Base-by-base conservation (phyloP, 495 filamentous ascomycete genomes). In the Talaromyces wortmannii region DNA sequence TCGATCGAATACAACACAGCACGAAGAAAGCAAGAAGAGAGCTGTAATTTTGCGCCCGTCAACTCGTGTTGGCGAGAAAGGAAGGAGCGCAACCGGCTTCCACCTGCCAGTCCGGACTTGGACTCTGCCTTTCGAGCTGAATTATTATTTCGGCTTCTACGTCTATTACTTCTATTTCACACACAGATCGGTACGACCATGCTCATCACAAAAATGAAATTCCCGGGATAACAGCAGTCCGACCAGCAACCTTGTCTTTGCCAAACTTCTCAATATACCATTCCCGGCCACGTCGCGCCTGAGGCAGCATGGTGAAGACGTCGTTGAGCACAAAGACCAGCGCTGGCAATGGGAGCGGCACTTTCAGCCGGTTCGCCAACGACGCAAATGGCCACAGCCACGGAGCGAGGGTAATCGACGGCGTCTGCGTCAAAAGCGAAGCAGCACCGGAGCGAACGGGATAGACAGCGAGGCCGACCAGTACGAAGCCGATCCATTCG, bases 231-330 rank as follows among this genome's bases (percentile, higher is more conserved):
- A 90, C 83, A 13, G 92, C 92, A 60, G 87, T 92, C 67, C 86
- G 80, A 5, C 78, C 78, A 42, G 80, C 83, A 51, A 95, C 83
- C 59, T 80, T 84, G 44, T 91, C 83, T 67, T 81, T 81, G 23
- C 92, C 91, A 77, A 98, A 97, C 69, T 77, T 89, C 58, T 89
- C 77, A 45, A 86, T 74, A 71, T 98, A 98, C 94, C 94, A 98
- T 68, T 80, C 74, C 67, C 83, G 81, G 23, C 92, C 92, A 56
- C 83, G 82, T 44, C 95, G 67, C 11, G 94, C 94, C 66, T 94
- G 80, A 7, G 94, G 94, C 59, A 95, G 64, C 94, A 97, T 97
- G 33, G 90, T 88, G 5, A 84, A 71, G 45, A 98, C 74, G 65
- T 96, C 91, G 65, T 97, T 97, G 13, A 95, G 50, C 54, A 95